Conservation (phyloP, 163 green algal species). For the Prototheca cutis region DNA sequence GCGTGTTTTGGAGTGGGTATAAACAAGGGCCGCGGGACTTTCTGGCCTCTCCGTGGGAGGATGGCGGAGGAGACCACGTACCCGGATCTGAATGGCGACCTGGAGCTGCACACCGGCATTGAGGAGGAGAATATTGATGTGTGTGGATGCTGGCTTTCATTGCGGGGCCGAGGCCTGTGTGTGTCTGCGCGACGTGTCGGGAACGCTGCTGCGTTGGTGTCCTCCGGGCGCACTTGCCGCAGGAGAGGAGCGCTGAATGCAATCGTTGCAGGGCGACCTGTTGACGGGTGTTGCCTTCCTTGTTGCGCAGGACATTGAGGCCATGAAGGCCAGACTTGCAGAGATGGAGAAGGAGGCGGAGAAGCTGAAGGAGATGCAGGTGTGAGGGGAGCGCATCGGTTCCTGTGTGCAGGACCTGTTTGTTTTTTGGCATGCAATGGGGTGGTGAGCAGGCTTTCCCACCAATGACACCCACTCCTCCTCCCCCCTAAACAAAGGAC, state of each 20-base stretch:
- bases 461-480: not conserved
- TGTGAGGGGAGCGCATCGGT: no score
- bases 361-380: conserved; percentile 60
- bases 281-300: not conserved
- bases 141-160: no score
- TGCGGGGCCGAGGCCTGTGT: no score
- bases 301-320: conserved; percentile 69
- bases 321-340: conserved; percentile 75
- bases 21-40: no score
- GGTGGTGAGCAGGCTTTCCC: conserved; percentile 1
- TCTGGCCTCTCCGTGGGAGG: not conserved
- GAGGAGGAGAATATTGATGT: not conserved
- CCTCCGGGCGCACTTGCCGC: no score
- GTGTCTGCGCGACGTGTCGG: no score
- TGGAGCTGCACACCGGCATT: not conserved
- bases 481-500: conserved; percentile 5
- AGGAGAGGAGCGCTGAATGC: not conserved
- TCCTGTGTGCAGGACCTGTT: no score
- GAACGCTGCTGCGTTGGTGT: no score
- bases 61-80: not conserved
- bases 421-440: not conserved
- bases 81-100: not conserved
- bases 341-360: conserved; percentile 87
- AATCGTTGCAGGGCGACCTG: not conserved
- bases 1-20: no score